These are phyloP conservation scores for Picea abies DNA, from an alignment of 83 land plant genomes.

Conservation along the genomic window DNA sequence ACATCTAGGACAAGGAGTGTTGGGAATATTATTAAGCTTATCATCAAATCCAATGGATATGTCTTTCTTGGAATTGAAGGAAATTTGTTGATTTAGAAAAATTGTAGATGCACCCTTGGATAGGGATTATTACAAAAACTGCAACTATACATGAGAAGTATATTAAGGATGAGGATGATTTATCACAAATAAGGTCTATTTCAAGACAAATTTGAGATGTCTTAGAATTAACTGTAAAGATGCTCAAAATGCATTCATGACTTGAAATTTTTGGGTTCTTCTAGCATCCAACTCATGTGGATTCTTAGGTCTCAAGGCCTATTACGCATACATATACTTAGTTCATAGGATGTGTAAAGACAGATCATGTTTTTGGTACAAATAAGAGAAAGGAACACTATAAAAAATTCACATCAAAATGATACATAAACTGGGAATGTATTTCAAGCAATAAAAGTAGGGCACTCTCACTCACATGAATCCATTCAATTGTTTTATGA, in stretches of 20 bases:
- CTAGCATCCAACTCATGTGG: no score
- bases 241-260: no score
- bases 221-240: no score
- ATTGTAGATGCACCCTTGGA: slow-evolving; percentile 78
- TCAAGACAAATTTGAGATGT: background rate
- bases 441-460: no score
- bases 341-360: background rate
- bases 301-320: no score
- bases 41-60: slow-evolving; percentile 94
- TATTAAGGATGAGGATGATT: slow-evolving; percentile 68
- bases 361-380: background rate
- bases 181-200: background rate
- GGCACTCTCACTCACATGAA: no score
- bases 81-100: slow-evolving; percentile 88
- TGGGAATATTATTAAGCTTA: slow-evolving; percentile 82
- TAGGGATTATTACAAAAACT: slow-evolving; percentile 93
- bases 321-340: no score
- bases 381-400: no score
- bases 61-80: slow-evolving; percentile 82
- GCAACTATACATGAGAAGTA: slow-evolving; percentile 95
- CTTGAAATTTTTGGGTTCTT: no score
- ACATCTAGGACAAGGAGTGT: slow-evolving; percentile 87
- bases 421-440: no score
- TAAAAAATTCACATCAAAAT: no score
- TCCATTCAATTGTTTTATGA: background rate